phyloP scores from a whole-genome alignment of 2,329 filamentous ascomycete species.

The Bipolaris sorokiniana region DNA sequence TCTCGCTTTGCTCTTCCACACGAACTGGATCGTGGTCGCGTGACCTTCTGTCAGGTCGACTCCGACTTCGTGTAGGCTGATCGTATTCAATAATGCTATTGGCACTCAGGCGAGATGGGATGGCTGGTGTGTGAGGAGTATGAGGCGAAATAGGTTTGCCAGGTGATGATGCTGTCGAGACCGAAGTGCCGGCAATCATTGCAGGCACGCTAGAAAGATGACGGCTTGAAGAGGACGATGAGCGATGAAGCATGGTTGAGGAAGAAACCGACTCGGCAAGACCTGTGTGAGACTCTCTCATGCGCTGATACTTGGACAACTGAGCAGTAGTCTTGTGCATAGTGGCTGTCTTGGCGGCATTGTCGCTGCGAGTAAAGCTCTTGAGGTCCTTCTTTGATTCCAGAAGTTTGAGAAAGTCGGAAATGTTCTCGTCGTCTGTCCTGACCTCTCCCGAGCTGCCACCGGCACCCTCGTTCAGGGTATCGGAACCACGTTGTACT shows the following conservation, averaged over 20 bases:
- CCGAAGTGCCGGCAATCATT: slow-evolving; percentile 68
- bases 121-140: slow-evolving; percentile 89
- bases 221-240: slow-evolving; percentile 77
- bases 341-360: slow-evolving; percentile 66
- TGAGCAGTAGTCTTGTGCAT: slow-evolving; percentile 79
- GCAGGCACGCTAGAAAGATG: slow-evolving; percentile 70
- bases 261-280: slow-evolving; percentile 94
- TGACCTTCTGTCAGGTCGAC: slow-evolving; percentile 42
- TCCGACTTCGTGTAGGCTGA: slow-evolving; percentile 42
- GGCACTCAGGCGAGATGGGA: slow-evolving; percentile 90
- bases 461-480: slow-evolving; percentile 72
- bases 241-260: slow-evolving; percentile 82
- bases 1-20: slow-evolving; percentile 36
- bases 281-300: slow-evolving; percentile 86
- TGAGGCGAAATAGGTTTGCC: slow-evolving; percentile 87
- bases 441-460: slow-evolving; percentile 68
- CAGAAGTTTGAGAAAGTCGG: slow-evolving; percentile 87
- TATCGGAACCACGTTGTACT: slow-evolving; percentile 74
- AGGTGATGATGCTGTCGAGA: slow-evolving; percentile 86
- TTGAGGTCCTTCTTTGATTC: slow-evolving; percentile 87
- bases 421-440: slow-evolving; percentile 91
- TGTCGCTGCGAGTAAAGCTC: slow-evolving; percentile 73
- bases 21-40: slow-evolving; percentile 36
- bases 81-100: slow-evolving; percentile 81
- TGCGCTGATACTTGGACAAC: slow-evolving; percentile 81